phyloP scores from a whole-genome alignment of 768 basidiomycete genomes.

The Chalciporus sphaerocephalus region DNA sequence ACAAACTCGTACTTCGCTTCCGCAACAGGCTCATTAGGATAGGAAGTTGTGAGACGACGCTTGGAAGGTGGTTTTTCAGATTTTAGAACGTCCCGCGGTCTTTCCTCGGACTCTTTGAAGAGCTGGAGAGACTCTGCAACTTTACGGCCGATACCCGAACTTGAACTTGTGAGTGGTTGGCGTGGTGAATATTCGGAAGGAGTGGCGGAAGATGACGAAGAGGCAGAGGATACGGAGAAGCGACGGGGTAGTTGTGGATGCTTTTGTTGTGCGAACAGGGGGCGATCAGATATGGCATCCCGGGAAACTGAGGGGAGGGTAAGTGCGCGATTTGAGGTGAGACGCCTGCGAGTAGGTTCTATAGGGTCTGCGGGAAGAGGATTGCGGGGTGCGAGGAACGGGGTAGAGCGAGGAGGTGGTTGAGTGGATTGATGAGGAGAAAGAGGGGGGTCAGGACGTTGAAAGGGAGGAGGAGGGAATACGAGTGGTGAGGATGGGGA shows the following conservation, averaged over 20 bases:
- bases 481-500: background rate
- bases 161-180: constrained; percentile 15
- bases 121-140: constrained; percentile 78
- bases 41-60: constrained; percentile 32
- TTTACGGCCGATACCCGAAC: constrained; percentile 64
- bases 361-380: constrained; percentile 29
- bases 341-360: constrained; percentile 21
- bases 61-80: constrained; percentile 25
- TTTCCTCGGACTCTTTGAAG: constrained; percentile 67
- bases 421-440: background rate
- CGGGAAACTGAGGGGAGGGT: constrained; percentile 32
- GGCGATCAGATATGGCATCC: constrained; percentile 10
- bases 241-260: constrained; percentile 34
- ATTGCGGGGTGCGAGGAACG: constrained; percentile 46
- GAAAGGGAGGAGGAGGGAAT: background rate
- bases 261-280: constrained; percentile 25
- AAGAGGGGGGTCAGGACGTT: background rate
- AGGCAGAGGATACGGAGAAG: constrained; percentile 25
- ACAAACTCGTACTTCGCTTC: constrained; percentile 76
- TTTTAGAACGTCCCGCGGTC: constrained; percentile 25
- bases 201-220: constrained; percentile 12
- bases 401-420: constrained; percentile 29
- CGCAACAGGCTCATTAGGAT: constrained; percentile 50
- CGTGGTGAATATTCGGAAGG: constrained; percentile 1
- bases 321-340: constrained; percentile 27